Conservation (phyloP, 2,329 filamentous ascomycete species). For the Exophiala dermatitidis region DNA sequence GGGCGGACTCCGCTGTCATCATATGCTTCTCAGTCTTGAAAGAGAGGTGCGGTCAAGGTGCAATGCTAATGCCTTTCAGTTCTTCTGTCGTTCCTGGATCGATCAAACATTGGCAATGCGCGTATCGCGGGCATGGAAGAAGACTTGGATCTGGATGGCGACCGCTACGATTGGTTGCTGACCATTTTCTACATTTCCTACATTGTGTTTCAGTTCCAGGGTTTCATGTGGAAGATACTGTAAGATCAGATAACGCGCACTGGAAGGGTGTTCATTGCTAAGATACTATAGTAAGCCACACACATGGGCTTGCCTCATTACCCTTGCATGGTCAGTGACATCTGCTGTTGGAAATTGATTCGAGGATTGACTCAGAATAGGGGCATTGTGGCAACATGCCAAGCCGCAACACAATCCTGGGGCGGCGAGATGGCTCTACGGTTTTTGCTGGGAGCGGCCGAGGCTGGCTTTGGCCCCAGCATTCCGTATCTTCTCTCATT, state of each 20-base stretch:
- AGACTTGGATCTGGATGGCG: constrained; percentile 41
- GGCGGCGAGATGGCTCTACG: constrained; percentile 24
- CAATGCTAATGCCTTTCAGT: constrained; percentile 8
- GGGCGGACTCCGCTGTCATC: no score
- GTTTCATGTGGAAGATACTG: constrained; percentile 40
- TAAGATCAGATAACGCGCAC: constrained; percentile 29
- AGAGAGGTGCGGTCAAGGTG: no score
- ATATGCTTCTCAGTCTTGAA: no score
- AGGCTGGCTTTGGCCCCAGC: constrained; percentile 36
- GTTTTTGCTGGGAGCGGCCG: constrained; percentile 35
- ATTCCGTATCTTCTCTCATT: constrained; percentile 49
- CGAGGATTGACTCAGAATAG: constrained; percentile 2
- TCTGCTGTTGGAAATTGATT: neutral
- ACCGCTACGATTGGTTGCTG: constrained; percentile 44
- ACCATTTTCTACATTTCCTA: constrained; percentile 50
- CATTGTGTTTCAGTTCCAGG: constrained; percentile 33
- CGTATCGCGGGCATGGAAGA: constrained; percentile 47
- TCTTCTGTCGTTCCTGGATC: constrained; percentile 41
- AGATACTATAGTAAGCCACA: constrained; percentile 29
- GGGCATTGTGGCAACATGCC: constrained; percentile 26
- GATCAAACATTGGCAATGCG: constrained; percentile 49
- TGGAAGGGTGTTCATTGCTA: constrained; percentile 38
- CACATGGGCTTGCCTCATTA: constrained; percentile 14
- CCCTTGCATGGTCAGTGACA: constrained; percentile 17
- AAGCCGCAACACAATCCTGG: constrained; percentile 25